phyloP scores from a whole-genome alignment of 768 basidiomycete species.

The Gymnopilus junonius region DNA sequence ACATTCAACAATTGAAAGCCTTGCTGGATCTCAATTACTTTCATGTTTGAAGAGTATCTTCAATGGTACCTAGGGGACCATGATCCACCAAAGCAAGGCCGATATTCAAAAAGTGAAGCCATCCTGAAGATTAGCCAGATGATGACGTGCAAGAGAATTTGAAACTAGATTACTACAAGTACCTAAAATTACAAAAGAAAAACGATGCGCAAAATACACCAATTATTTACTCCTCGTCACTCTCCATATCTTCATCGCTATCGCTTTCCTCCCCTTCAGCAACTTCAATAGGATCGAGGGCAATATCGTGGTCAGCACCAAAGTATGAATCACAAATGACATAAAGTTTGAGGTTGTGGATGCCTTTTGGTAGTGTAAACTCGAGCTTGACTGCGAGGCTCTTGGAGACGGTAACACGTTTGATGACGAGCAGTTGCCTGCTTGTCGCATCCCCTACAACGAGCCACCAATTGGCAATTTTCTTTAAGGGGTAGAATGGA shows the following conservation, averaged over 20 bases:
- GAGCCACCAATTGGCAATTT: constrained; percentile 97
- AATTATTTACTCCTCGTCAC: constrained; percentile 54
- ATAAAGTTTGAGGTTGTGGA: constrained; percentile 81
- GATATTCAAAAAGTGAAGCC: too few species aligned
- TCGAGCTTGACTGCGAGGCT: constrained; percentile 86
- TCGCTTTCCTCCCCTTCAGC: constrained; percentile 91
- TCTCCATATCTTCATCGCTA: constrained; percentile 78
- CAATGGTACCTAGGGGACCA: too few species aligned
- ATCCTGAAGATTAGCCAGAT: too few species aligned
- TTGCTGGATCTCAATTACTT: too few species aligned
- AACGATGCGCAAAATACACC: background rate
- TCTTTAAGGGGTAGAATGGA: constrained; percentile 88
- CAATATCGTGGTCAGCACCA: constrained; percentile 92
- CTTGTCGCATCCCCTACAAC: constrained; percentile 86
- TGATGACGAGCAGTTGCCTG: constrained; percentile 83
- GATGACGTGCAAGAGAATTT: background rate
- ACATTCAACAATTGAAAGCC: too few species aligned
- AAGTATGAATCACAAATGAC: constrained; percentile 93
- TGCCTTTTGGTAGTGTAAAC: constrained; percentile 85
- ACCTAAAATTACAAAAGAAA: constrained; percentile 11
- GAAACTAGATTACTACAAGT: constrained; percentile 5
- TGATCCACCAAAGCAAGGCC: too few species aligned
- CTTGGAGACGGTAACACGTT: constrained; percentile 91
- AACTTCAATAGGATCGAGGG: constrained; percentile 81
- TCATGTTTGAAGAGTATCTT: too few species aligned